Conservation (phyloP, 1,139 yeast species). For the Suhomyces panamericanus region DNA sequence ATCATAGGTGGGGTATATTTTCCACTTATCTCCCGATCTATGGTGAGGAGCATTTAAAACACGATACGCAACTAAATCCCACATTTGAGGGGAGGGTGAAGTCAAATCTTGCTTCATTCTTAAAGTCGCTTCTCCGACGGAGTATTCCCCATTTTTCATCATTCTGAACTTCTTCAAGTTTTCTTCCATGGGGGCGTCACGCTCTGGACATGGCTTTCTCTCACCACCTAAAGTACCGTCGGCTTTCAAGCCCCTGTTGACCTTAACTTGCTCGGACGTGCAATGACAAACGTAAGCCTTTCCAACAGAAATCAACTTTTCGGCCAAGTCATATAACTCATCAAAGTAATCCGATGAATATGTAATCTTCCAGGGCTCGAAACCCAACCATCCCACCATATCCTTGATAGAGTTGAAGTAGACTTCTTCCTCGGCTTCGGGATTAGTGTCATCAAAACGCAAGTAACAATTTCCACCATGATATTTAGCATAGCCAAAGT, state of each 20-base stretch:
- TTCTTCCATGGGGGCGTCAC: conserved; percentile 68
- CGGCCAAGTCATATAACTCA: conserved; percentile 82
- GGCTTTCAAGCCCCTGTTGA: conserved; percentile 83
- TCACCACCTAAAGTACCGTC: conserved; percentile 95
- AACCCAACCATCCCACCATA: conserved; percentile 92
- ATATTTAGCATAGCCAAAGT: conserved; percentile 89
- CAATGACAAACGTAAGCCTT: conserved; percentile 93
- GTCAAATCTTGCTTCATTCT: conserved; percentile 94
- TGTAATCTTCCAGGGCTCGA: conserved; percentile 87
- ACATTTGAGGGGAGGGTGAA: conserved; percentile 98
- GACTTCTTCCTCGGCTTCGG: conserved; percentile 95
- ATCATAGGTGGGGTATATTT: conserved; percentile 96
- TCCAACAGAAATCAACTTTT: conserved; percentile 64
- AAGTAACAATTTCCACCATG: conserved; percentile 85
- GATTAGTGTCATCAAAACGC: conserved; percentile 96
- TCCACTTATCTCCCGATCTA: conserved; percentile 96
- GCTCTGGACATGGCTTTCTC: conserved; percentile 78
- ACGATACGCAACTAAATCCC: conserved; percentile 99
- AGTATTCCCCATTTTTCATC: conserved; percentile 87
- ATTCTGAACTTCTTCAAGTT: conserved; percentile 78
- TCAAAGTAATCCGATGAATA: conserved; percentile 96
- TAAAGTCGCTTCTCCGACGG: conserved; percentile 88
- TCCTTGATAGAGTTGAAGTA: conserved; percentile 81
- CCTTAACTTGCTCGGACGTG: conserved; percentile 87
- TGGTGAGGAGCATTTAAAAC: conserved; percentile 91